Evolutionary conservation across 345 rosid species (phyloP).

Genomic region (Noccaea caerulescens): DNA sequence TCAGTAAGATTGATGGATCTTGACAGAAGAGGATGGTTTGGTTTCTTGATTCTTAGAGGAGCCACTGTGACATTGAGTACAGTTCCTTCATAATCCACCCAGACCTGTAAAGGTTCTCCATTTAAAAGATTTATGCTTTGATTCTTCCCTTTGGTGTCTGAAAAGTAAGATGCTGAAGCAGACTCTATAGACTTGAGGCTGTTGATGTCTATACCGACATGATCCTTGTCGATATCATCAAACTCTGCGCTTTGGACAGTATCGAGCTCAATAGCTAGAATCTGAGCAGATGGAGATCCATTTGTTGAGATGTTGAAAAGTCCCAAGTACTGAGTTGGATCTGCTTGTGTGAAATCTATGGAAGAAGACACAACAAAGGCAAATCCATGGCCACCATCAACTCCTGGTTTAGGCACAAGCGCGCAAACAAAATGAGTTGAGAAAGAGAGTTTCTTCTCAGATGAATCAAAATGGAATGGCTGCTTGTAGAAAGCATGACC

Average conservation of each 20-base stretch:
- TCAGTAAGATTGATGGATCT: slow-evolving; percentile 47
- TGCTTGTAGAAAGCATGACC: slow-evolving; percentile 55
- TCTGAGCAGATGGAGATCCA: slow-evolving; percentile 47
- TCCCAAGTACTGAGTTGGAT: slow-evolving; percentile 48
- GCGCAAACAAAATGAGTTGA: slow-evolving; percentile 52
- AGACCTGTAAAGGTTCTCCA: slow-evolving; percentile 52
- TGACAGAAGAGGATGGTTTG: slow-evolving; percentile 57
- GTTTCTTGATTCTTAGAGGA: slow-evolving; percentile 43
- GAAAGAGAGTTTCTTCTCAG: slow-evolving; percentile 38
- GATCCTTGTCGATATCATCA: slow-evolving; percentile 53
- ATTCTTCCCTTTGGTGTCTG: slow-evolving; percentile 32
- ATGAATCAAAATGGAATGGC: slow-evolving; percentile 51
- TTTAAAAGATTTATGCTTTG: slow-evolving; percentile 46
- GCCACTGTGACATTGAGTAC: slow-evolving; percentile 56
- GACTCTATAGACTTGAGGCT: slow-evolving; percentile 44
- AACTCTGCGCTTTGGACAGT: slow-evolving; percentile 52
- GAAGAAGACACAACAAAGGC: slow-evolving; percentile 50
- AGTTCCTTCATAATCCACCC: slow-evolving; percentile 60
- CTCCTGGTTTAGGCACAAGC: slow-evolving; percentile 41
- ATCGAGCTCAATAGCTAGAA: slow-evolving; percentile 63
- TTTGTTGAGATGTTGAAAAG: slow-evolving; percentile 48
- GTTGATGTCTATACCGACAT: slow-evolving; percentile 64
- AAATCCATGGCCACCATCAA: slow-evolving; percentile 55
- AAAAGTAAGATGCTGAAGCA: slow-evolving; percentile 50
- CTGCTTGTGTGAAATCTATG: slow-evolving; percentile 30